Percentiles rank a stretch among this genome's conserved stretches.
These are phyloP conservation scores for Lactarius hengduanensis DNA, from an alignment of 768 basidiomycete species.

Conservation along the genomic window DNA sequence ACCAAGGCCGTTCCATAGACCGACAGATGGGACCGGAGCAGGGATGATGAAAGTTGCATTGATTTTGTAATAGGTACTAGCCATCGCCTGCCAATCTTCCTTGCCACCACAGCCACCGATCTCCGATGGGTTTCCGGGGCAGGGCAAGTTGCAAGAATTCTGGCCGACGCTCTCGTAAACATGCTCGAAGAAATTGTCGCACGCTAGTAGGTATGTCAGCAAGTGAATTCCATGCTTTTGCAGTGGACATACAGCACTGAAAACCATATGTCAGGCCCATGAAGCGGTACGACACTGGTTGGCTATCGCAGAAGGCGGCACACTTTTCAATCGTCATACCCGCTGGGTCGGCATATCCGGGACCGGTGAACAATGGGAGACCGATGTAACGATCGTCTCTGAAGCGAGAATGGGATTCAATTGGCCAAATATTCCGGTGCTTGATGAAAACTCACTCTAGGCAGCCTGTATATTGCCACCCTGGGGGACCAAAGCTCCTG, in stretches of 20 bases:
- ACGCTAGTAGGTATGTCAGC: not conserved
- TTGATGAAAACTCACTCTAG: slow-evolving; percentile 1
- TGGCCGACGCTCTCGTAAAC: slow-evolving; percentile 34
- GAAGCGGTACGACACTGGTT: slow-evolving; percentile 46
- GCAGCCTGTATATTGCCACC: not conserved
- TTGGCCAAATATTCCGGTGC: not conserved
- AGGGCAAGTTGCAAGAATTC: slow-evolving; percentile 48
- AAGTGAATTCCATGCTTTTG: not conserved
- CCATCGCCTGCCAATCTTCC: not conserved
- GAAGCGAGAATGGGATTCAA: not conserved
- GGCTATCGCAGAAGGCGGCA: slow-evolving; percentile 43
- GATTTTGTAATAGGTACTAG: not conserved
- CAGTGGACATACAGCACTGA: slow-evolving; percentile 49
- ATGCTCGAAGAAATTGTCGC: not conserved
- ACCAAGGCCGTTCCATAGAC: not conserved
- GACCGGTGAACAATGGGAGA: slow-evolving; percentile 45
- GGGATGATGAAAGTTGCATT: not conserved
- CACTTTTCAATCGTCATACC: slow-evolving; percentile 61
- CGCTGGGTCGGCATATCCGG: slow-evolving; percentile 44
- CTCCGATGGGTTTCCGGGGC: slow-evolving; percentile 35
- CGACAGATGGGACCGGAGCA: not conserved
- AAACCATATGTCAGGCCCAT: slow-evolving; percentile 66
- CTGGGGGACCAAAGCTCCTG: not conserved
- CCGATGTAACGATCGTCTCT: not conserved
- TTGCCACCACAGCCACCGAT: not conserved